A percentile compares a stretch with the other conserved stretches of the same genome.
These are phyloP conservation scores for Trypanosoma avium DNA, from an alignment of 208 protist genomes.

Conservation along the genomic window DNA sequence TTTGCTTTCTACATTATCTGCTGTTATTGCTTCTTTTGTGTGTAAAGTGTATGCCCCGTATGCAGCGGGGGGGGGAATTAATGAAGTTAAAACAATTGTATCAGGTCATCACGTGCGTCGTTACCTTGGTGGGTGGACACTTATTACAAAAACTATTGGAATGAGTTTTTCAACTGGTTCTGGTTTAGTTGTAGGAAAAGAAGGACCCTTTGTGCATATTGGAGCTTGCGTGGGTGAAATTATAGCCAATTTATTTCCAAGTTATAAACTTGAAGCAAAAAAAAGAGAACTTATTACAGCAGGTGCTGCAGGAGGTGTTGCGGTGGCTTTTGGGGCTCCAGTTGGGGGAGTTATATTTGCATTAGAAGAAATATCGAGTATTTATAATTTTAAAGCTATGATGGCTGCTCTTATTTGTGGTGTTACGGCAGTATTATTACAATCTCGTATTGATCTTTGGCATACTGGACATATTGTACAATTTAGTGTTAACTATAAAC, in stretches of 20 bases:
- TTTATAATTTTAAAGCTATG: conserved; percentile 87
- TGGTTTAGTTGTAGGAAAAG: conserved; percentile 81
- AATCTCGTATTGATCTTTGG: conserved; percentile 71
- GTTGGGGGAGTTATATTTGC: conserved; percentile 79
- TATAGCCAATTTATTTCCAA: conserved; percentile 55
- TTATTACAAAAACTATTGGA: conserved; percentile 73
- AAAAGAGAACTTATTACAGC: conserved; percentile 70
- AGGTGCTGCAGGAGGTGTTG: conserved; percentile 63
- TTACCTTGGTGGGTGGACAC: conserved; percentile 74
- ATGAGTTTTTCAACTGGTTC: conserved; percentile 77
- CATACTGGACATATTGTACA: conserved; percentile 75
- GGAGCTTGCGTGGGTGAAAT: conserved; percentile 73
- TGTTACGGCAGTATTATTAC: conserved; percentile 76
- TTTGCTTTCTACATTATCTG: conserved; percentile 39
- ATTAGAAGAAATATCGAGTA: conserved; percentile 76
- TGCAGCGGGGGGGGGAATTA: conserved; percentile 81
- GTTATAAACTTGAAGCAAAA: conserved; percentile 59
- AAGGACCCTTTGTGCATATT: conserved; percentile 91
- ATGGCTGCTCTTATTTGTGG: conserved; percentile 88
- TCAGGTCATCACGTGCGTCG: conserved; percentile 64
- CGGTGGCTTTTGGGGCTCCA: conserved; percentile 77
- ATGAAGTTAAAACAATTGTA: conserved; percentile 89
- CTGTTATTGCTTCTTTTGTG: conserved; percentile 45
- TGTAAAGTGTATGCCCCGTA: conserved; percentile 74
- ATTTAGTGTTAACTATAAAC: conserved; percentile 84